Evolutionary conservation across 306 rosid genomes (phyloP).

Genomic region (Lathyrus tuberosus): DNA sequence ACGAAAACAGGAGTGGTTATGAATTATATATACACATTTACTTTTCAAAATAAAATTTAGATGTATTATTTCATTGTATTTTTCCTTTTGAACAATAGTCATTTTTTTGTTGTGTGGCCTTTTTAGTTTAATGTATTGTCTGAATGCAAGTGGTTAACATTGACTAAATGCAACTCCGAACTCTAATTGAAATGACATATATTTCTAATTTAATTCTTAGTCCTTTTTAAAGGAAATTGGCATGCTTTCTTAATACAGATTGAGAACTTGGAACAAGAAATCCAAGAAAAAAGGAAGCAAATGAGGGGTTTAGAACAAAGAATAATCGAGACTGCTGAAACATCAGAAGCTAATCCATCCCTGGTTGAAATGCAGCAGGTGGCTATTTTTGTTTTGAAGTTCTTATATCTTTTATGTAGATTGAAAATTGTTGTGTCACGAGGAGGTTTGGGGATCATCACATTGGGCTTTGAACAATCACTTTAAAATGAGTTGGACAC

Average conservation of each 20-base stretch:
- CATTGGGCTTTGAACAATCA: no score
- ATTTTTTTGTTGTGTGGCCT: conserved; percentile 15
- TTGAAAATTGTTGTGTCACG: not conserved
- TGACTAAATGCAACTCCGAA: conserved; percentile 1
- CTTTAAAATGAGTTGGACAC: no score
- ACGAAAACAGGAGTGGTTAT: conserved; percentile 9
- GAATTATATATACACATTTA: not conserved
- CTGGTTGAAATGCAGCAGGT: conserved; percentile 97
- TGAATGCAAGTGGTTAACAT: conserved; percentile 9
- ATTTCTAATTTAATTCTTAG: conserved; percentile 26
- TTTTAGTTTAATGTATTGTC: not conserved
- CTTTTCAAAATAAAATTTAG: not conserved
- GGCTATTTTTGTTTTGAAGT: conserved; percentile 25
- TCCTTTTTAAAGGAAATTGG: conserved; percentile 24
- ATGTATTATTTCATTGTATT: conserved; percentile 1
- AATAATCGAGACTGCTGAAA: conserved; percentile 79
- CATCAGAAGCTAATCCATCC: conserved; percentile 72
- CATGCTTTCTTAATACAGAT: conserved; percentile 55
- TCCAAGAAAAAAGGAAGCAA: conserved; percentile 85
- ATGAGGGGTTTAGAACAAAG: conserved; percentile 83
- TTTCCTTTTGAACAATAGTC: conserved; percentile 4
- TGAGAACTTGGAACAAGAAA: conserved; percentile 83
- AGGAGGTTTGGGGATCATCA: no score
- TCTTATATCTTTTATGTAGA: conserved; percentile 22
- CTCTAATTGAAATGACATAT: conserved; percentile 13